Base-by-base conservation (phyloP, 2,329 filamentous ascomycete genomes). In the Alternaria gaisen region DNA sequence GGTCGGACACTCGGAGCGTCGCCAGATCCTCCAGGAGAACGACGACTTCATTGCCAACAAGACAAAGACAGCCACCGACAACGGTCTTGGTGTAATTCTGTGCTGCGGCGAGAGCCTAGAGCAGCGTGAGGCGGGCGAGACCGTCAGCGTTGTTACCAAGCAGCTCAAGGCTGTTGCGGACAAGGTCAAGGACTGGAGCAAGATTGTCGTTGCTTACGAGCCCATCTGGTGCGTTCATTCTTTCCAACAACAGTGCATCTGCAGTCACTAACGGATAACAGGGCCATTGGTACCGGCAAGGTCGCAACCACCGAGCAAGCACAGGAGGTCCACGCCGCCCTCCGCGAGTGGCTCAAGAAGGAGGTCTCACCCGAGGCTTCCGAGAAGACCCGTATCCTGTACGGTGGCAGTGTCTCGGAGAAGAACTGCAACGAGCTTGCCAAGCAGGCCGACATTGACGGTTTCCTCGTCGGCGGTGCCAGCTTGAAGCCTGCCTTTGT, bases 171-270 rank as follows among this genome's bases (percentile, higher is more conserved):
- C 93, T 68, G 92, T 94, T 68, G 87, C 88, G 58, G 90, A 93
- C 80, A 85, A 91, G 84, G 84, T 92, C 77, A 84, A 88, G 74
- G 92, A 97, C 84, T 99, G 95, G 95, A 87, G 85, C 77, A 95
- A 95, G 85, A 88, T 99, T 68, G 95, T 99, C 79, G 87, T 99
- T 76, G 95, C 95, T 77, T 99, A 99, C 83, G 95, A 99, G 88
- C 95, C 95, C 77, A 96, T 99, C 86, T 99, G 95, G 94, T 93
- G 88, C 60, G 70, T 52, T 18, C 24, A 14, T 5, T 6, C 11
- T 18, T 10, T 14, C 8, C 8, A 6, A 3, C 10, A 42, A 10
- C n/a, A 16, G 9, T 54, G 24, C 11, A 14, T 18, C n/a, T 0
- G 24, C 16, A 16, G 12, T 26, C 0, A 47, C 66, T 75, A 58